phyloP scores from a whole-genome alignment of 1,284 basidiomycete genomes.

The Xerocomus nothofagi region DNA sequence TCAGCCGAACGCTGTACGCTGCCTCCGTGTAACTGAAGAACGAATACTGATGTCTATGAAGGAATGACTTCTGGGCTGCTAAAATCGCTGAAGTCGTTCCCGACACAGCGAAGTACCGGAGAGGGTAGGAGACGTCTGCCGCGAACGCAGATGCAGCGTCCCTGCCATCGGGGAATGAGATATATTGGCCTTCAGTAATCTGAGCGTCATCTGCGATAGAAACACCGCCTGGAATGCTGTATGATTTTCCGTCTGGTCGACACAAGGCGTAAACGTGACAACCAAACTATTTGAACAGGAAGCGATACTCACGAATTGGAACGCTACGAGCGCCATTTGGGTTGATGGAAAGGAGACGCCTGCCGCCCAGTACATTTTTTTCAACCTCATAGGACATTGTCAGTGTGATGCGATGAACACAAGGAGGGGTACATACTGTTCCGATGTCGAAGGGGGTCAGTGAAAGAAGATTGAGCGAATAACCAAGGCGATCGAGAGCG shows the following conservation, averaged over 20 bases:
- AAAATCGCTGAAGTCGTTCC: not conserved
- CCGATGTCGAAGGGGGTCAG: constrained; percentile 8
- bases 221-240: constrained; percentile 1
- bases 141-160: not conserved
- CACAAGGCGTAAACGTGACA: not conserved
- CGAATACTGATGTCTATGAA: constrained; percentile 1
- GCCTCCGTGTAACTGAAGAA: constrained; percentile 2
- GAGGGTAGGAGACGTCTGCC: not conserved
- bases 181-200: not conserved
- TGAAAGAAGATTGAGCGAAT: constrained; percentile 6
- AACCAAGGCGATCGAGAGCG: constrained; percentile 8
- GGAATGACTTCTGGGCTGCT: constrained; percentile 3
- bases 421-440: not conserved
- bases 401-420: not conserved
- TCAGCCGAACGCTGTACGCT: not conserved
- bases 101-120: constrained; percentile 5
- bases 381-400: not conserved
- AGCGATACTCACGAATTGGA: not conserved
- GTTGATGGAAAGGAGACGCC: not conserved
- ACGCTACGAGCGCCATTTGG: not conserved
- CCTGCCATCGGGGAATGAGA: not conserved
- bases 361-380: not conserved
- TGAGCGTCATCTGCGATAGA: not conserved
- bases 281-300: not conserved
- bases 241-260: not conserved